Base-by-base conservation (phyloP, 148 eudicot genomes). In the Chenopodium album region DNA sequence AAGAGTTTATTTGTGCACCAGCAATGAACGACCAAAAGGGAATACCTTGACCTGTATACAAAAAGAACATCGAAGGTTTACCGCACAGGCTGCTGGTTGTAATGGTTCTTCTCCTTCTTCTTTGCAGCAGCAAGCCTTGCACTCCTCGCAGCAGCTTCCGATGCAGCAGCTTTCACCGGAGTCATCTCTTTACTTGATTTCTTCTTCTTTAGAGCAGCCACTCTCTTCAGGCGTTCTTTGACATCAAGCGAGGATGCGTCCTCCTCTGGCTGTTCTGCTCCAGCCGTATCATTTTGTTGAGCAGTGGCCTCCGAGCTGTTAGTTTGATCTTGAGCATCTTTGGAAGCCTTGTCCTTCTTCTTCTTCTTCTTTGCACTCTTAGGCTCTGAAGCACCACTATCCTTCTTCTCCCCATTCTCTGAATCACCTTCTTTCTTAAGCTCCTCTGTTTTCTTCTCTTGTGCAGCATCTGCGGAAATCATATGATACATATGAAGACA, bases 101-200 rank as follows among this genome's bases (percentile, higher is more conserved):
- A 96, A 87, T 94, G 98, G 79, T 85, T 96, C 90, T 94, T 96
- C 91, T 96, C 99, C 82, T 94, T 96, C 88, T 94, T 96, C 95
- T 94, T 96, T 22, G 99, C 92, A 23, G 99, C 94, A 80, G 99
- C 99, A 20, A 96, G 94, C 85, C 80, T 94, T 44, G 98, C 95
- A 71, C 79, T 94, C 85, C 99, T 89, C 6, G 99, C 97, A 77
- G 98, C 98, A 81, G 98, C 99, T 87, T 96, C 99, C 22, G 71
- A 78, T 1, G 99, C 94, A 7, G 98, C 99, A 10, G 98, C 98
- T 87, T 81, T 91, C 2, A 97, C 97, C 0, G 95, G 97, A 56
- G 87, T 89, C 92, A 92, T 82, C 78, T 95, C 95, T 83, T 96
- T 96, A 76, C 88, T 84, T 0, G 97, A 94, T 82, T 96, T 96